Base-by-base conservation (phyloP, 2,329 filamentous ascomycete species). In the Fusarium marasasianum region DNA sequence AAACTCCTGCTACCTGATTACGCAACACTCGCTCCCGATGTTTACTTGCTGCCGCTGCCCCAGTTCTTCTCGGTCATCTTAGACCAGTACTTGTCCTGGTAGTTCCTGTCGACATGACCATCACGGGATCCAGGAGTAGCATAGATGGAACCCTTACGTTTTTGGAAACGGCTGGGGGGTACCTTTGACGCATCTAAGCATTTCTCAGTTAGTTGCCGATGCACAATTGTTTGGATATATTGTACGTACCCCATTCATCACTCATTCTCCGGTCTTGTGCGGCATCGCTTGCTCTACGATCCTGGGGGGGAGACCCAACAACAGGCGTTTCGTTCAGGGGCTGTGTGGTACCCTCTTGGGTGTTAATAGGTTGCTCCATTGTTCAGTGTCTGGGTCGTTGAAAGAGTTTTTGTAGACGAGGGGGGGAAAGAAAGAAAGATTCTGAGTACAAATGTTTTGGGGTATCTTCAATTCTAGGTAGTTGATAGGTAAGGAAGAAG, bases 121-220 rank as follows among this genome's bases (percentile, higher is more conserved):
- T 93, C 91, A 66, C 91, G 87, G 31, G 89, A 91, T 76, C 84
- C 84, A 6, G 89, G 91, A 14, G 91, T 93, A 53, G 90, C 89
- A 79, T 90, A 92, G 81, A 92, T 91, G 79, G 89, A 92, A 63
- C 91, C 91, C 82, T 91, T 90, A 78, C 89, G 88, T 83, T 91
- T 91, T 81, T 93, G 91, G 83, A 93, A 92, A 53, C 89, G 89
- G 71, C 88, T 91, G 15, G 91, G 91, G 4, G 89, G 89, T 0
- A 91, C 90, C 81, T 92, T 92, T 75, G 88, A 87, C 8, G 91
- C 91, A 81, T 93, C 91, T 90, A 22, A 41, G 29, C 35, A 37
- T 11, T 9, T 53, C 31, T 70, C 24, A 73, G 51, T 41, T 63
- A n/a, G 18, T 24, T 47, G 14, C n/a, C 14, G 24, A 65, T 40